Percentiles rank a stretch among this genome's conserved stretches.
Evolutionary conservation across 1,284 basidiomycete genomes (phyloP).

Genomic region (Vanrija sp.): DNA sequence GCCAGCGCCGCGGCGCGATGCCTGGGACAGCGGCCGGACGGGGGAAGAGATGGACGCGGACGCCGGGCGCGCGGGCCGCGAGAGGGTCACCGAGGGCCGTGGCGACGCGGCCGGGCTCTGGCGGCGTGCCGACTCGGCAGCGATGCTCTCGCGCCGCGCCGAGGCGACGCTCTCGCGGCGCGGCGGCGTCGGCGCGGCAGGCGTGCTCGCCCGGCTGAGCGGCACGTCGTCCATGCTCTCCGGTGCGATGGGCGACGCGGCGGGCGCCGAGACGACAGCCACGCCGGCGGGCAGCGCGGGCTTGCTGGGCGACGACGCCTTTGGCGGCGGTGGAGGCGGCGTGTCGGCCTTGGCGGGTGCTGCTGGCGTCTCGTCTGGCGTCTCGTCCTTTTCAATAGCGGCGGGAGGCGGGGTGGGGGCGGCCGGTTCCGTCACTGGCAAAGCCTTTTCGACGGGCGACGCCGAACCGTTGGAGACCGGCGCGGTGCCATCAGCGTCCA

Average conservation of each 20-base stretch:
- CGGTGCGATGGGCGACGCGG: not conserved
- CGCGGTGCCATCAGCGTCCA: not conserved
- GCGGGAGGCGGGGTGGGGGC: not conserved
- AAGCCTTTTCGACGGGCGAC: not conserved
- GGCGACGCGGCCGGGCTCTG: not conserved
- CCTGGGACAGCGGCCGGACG: slow-evolving; percentile 26
- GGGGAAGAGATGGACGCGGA: slow-evolving; percentile 23
- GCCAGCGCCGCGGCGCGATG: slow-evolving; percentile 10
- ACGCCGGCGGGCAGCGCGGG: not conserved
- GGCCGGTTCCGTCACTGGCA: not conserved
- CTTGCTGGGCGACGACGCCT: not conserved
- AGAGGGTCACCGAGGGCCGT: slow-evolving; percentile 14
- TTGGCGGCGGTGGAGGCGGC: slow-evolving; percentile 8
- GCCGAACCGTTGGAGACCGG: not conserved
- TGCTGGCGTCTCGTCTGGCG: not conserved
- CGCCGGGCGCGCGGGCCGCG: slow-evolving; percentile 20
- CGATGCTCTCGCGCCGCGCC: not conserved
- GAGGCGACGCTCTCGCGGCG: not conserved
- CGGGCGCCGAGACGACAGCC: not conserved
- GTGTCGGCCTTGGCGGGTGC: not conserved
- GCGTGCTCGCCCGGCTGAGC: slow-evolving; percentile 16
- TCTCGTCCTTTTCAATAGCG: not conserved
- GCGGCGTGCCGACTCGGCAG: not conserved
- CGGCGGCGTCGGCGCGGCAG: not conserved
- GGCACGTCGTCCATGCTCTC: slow-evolving; percentile 27